These are phyloP conservation scores for Raphanus sativus DNA, from an alignment of 345 rosid species.

Conservation along the genomic window DNA sequence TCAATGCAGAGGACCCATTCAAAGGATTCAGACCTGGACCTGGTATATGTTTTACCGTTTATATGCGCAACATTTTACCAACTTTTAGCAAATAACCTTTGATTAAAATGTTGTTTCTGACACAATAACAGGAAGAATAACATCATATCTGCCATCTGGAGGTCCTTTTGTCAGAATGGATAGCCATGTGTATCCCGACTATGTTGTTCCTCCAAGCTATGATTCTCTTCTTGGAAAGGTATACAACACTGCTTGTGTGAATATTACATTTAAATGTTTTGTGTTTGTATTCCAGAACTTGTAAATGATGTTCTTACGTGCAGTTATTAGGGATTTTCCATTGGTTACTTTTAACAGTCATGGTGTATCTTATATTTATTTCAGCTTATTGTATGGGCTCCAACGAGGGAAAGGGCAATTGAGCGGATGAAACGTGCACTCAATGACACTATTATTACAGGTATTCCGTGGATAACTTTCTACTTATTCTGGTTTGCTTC, in stretches of 20 bases:
- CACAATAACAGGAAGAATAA: constrained; percentile 74
- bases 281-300: constrained; percentile 2
- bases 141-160: constrained; percentile 95
- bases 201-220: constrained; percentile 98
- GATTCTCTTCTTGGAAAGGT: constrained; percentile 99
- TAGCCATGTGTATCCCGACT: constrained; percentile 95
- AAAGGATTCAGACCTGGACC: constrained; percentile 98
- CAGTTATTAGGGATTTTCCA: neutral
- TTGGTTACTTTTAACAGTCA: neutral
- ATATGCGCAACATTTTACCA: neutral
- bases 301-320: neutral
- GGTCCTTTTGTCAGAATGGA: constrained; percentile 99
- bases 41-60: constrained; percentile 46
- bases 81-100: constrained; percentile 1
- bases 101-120: neutral
- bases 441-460: constrained; percentile 84
- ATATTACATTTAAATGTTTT: neutral
- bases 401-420: constrained; percentile 96
- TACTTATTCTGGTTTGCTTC: neutral
- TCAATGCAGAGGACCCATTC: constrained; percentile 97
- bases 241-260: constrained; percentile 30
- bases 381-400: constrained; percentile 97
- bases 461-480: constrained; percentile 32
- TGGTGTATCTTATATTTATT: constrained; percentile 20
- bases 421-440: constrained; percentile 99